Conservation (phyloP, 169 alveolate species). For the Cyclospora cayetanensis region DNA sequence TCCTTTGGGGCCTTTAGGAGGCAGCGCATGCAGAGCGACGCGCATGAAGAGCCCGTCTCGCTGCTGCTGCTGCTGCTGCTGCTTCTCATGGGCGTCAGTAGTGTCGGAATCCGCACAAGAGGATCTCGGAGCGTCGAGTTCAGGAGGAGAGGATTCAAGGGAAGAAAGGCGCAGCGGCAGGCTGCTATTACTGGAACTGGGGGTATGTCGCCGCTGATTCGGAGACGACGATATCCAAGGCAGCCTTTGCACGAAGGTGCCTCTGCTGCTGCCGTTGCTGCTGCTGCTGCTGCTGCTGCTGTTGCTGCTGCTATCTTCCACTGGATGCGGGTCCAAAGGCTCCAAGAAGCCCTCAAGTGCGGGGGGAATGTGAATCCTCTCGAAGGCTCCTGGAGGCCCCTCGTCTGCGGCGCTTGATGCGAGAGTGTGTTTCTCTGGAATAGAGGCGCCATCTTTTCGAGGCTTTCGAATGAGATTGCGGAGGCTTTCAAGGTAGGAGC, state of each 20-base stretch:
- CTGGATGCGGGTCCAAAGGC: not conserved
- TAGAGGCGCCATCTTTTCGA: too few relatives aligned
- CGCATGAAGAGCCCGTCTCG: not conserved
- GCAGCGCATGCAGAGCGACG: conserved; percentile 13
- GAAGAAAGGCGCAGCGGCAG: not conserved
- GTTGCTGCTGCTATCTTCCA: not conserved
- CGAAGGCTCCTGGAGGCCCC: too few relatives aligned
- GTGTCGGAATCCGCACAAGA: not conserved
- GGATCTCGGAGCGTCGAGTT: not conserved
- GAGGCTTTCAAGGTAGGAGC: too few relatives aligned
- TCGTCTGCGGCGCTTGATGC: too few relatives aligned
- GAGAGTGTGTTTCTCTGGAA: too few relatives aligned
- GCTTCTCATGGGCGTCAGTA: not conserved
- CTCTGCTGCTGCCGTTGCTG: not conserved
- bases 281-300: not conserved
- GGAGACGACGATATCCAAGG: not conserved
- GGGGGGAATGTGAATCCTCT: too few relatives aligned
- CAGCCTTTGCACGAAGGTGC: not conserved
- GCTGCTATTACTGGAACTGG: not conserved
- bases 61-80: not conserved
- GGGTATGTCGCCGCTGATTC: not conserved
- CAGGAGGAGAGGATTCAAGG: not conserved
- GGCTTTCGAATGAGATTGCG: too few relatives aligned
- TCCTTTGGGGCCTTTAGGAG: conserved; percentile 56
- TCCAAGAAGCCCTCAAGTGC: too few relatives aligned